Base-by-base conservation (phyloP, 495 filamentous ascomycete genomes). In the Glarea lozoyensis region DNA sequence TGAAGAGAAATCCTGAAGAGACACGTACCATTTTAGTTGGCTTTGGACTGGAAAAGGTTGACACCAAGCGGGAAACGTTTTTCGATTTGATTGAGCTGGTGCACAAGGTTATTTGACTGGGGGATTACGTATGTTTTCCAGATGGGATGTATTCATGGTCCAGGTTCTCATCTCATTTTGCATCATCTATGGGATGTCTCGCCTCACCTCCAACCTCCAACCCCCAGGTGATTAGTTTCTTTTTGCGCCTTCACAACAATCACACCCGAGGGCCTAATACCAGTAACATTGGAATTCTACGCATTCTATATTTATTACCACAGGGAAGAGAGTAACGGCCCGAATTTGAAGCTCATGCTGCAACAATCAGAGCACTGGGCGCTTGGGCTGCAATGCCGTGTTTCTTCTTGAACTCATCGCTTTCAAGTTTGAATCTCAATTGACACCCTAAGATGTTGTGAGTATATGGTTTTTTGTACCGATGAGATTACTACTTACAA, bases 81-180 rank as follows among this genome's bases (percentile, higher is more conserved):
- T 86, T 86, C 58, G 82, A 88, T 46, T 63, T 94, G 21, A 64
- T 95, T 22, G 92, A 94, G 46, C 64, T 95, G 43, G 75, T 88
- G 17, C 65, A 88, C 50, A 78, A 81, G 52, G 60, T 69, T 10
- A 49, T 75, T 4, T 73, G 41, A 57, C 18, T 11, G 21, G 17
- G 25, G 6, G n/a, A 41, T 33, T 31, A 25, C 12, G 15, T 37
- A 23, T n/a, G n/a, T n/a, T n/a, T n/a, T n/a, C n/a, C n/a, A n/a
- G n/a, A n/a, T n/a, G n/a, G n/a, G n/a, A n/a, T n/a, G n/a, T n/a
- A n/a, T n/a, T n/a, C n/a, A n/a, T n/a, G n/a, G n/a, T n/a, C n/a
- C n/a, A n/a, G n/a, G n/a, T n/a, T n/a, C n/a, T n/a, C n/a, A n/a
- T n/a, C n/a, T n/a, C n/a, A n/a, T n/a, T n/a, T n/a, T n/a, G n/a